Percentiles rank a stretch among this genome's conserved stretches.
These are phyloP conservation scores for Ilyonectria destructans DNA, from an alignment of 2,329 filamentous ascomycete species.

Conservation along the genomic window DNA sequence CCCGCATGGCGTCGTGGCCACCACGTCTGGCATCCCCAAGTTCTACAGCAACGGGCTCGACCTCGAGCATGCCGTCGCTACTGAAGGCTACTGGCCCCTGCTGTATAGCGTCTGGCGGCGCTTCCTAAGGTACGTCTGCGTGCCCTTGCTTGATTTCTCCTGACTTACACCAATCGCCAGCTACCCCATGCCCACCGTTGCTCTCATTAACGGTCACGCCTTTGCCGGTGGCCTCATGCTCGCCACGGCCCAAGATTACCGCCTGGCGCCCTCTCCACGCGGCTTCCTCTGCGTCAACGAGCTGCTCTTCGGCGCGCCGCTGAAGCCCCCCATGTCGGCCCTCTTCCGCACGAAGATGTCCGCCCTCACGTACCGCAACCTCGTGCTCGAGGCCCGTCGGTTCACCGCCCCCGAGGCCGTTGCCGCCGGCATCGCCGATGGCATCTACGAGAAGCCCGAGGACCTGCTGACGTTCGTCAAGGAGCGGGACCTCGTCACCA, in stretches of 20 bases:
- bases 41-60: slow-evolving; percentile 92
- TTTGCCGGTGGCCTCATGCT: slow-evolving; percentile 89
- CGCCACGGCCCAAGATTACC: slow-evolving; percentile 87
- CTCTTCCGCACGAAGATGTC: slow-evolving; percentile 82
- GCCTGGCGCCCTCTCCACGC: slow-evolving; percentile 78
- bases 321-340: slow-evolving; percentile 80
- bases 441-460: slow-evolving; percentile 72
- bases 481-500: slow-evolving; percentile 72
- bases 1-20: slow-evolving; percentile 82
- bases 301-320: slow-evolving; percentile 83
- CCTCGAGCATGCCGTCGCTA: slow-evolving; percentile 75
- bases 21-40: slow-evolving; percentile 82
- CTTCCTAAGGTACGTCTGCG: slow-evolving; percentile 58
- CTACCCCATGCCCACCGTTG: slow-evolving; percentile 87
- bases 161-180: slow-evolving; percentile 37
- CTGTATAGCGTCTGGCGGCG: slow-evolving; percentile 78
- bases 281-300: slow-evolving; percentile 89
- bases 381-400: slow-evolving; percentile 83
- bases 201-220: slow-evolving; percentile 85
- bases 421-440: slow-evolving; percentile 79
- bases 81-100: slow-evolving; percentile 74
- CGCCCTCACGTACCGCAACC: slow-evolving; percentile 70
- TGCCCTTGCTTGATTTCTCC: background rate
- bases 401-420: slow-evolving; percentile 77
- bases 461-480: slow-evolving; percentile 74